Percentiles rank a stretch among this genome's conserved stretches.
phyloP scores from a whole-genome alignment of 2,329 filamentous ascomycete genomes.

The Zymoseptoria pseudotritici region DNA sequence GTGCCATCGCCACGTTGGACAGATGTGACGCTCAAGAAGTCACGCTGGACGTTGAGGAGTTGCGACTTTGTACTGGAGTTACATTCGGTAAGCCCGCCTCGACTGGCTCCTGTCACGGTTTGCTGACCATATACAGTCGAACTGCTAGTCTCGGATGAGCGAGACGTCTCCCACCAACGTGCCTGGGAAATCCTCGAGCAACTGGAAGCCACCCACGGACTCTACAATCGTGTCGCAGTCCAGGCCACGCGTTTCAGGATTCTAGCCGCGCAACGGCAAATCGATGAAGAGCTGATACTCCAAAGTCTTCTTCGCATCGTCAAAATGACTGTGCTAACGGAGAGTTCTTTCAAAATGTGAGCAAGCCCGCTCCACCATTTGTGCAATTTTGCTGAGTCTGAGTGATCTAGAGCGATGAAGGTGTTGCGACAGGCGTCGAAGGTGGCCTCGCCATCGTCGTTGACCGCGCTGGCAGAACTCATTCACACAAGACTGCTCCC shows the following conservation, averaged over 20 bases:
- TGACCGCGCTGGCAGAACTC: constrained; percentile 53
- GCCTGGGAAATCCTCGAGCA: constrained; percentile 52
- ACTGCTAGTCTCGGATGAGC: constrained; percentile 31
- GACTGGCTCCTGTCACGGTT: constrained; percentile 20
- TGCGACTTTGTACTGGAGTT: constrained; percentile 61
- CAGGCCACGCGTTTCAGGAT: constrained; percentile 62
- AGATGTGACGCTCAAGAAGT: constrained; percentile 48
- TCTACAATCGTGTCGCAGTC: constrained; percentile 53
- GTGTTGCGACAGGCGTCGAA: constrained; percentile 59
- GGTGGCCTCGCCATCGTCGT: constrained; percentile 1
- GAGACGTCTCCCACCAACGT: constrained; percentile 40
- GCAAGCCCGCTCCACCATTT: constrained; percentile 6
- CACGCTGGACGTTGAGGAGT: constrained; percentile 54
- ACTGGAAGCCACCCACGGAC: constrained; percentile 57
- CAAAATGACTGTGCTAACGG: constrained; percentile 50
- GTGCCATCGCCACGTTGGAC: constrained; percentile 55
- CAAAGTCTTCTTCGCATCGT: constrained; percentile 56
- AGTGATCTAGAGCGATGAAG: constrained; percentile 47
- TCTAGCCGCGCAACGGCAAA: constrained; percentile 39
- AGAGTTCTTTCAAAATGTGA: constrained; percentile 55
- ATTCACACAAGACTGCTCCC: constrained; percentile 50
- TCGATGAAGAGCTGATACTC: constrained; percentile 36
- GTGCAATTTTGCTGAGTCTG: background rate
- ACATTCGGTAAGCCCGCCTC: constrained; percentile 29
- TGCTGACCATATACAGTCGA: constrained; percentile 8